Percentiles rank a stretch among this genome's conserved stretches.
Conservation (phyloP, 176 grass and related monocot species). For the Phoenix roebelenii region DNA sequence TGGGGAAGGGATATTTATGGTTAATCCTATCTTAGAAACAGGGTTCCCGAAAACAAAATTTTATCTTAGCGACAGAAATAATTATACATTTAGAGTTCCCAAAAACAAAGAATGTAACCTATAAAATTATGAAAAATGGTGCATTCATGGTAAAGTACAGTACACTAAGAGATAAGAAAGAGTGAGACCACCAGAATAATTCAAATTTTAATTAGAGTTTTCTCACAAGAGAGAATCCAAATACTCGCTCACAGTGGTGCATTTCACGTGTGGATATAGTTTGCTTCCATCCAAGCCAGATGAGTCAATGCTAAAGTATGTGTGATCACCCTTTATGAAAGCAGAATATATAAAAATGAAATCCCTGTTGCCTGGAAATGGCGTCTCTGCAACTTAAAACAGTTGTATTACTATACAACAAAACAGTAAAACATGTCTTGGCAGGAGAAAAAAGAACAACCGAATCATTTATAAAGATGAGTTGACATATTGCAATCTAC, state of each 20-base stretch:
- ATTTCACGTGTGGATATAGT: constrained; percentile 68
- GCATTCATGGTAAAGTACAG: too few relatives aligned
- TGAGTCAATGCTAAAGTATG: constrained; percentile 55
- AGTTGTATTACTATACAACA: neutral
- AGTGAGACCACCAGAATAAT: too few relatives aligned
- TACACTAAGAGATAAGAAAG: too few relatives aligned
- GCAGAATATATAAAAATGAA: constrained; percentile 81
- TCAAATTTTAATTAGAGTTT: too few relatives aligned
- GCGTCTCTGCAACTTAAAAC: constrained; percentile 45
- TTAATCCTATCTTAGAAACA: too few relatives aligned
- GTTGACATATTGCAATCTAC: too few relatives aligned
- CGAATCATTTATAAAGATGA: neutral
- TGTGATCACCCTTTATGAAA: constrained; percentile 87
- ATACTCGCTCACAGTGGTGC: constrained; percentile 47
- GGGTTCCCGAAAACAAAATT: too few relatives aligned
- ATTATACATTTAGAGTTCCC: too few relatives aligned
- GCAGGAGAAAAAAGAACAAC: constrained; percentile 6
- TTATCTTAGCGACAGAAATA: too few relatives aligned
- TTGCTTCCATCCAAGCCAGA: constrained; percentile 44
- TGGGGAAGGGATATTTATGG: too few relatives aligned
- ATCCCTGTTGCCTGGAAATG: constrained; percentile 59
- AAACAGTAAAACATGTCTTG: constrained; percentile 11
- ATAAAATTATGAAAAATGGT: too few relatives aligned
- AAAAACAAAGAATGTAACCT: too few relatives aligned
- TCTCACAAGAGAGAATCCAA: constrained; percentile 36